These are phyloP conservation scores for Thecaphora thlaspeos DNA, from an alignment of 1,284 basidiomycete genomes.

Conservation along the genomic window DNA sequence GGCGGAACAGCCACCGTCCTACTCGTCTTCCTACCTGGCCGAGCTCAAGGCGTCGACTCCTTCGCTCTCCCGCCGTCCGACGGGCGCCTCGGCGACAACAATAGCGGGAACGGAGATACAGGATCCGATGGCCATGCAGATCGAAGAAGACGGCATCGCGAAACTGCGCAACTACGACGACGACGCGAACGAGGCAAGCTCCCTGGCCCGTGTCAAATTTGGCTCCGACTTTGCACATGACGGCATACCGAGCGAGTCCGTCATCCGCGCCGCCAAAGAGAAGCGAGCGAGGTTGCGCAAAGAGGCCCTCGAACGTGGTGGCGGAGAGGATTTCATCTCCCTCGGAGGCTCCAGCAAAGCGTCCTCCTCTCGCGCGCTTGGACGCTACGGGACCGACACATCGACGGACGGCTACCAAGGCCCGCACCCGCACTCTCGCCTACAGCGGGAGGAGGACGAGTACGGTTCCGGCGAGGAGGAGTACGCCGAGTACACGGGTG, in stretches of 20 bases:
- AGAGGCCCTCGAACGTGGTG: not conserved
- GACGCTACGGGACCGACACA: conserved; percentile 1
- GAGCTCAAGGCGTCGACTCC: conserved; percentile 27
- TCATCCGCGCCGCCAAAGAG: conserved; percentile 42
- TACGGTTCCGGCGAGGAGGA: conserved; percentile 49
- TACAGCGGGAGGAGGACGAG: conserved; percentile 52
- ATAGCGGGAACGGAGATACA: too few species aligned
- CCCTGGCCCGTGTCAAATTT: conserved; percentile 17
- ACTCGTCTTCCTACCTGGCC: conserved; percentile 24
- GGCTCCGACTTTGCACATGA: conserved; percentile 18
- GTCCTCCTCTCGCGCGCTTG: conserved; percentile 4
- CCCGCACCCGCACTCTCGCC: conserved; percentile 43
- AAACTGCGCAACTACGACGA: not conserved
- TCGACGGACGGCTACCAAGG: conserved; percentile 9
- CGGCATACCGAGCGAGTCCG: conserved; percentile 36
- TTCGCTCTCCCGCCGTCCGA: conserved; percentile 6
- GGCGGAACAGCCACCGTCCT: conserved; percentile 2
- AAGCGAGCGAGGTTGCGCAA: conserved; percentile 16
- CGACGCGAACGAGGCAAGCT: conserved; percentile 1
- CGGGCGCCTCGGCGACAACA: conserved; percentile 4
- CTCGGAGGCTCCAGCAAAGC: conserved; percentile 5
- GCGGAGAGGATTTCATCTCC: conserved; percentile 33
- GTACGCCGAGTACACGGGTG: conserved; percentile 48
- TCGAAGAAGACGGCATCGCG: not conserved
- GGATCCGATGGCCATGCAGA: not conserved